These are phyloP conservation scores for Monascus purpureus DNA, from an alignment of 495 filamentous ascomycete species.

Conservation along the genomic window DNA sequence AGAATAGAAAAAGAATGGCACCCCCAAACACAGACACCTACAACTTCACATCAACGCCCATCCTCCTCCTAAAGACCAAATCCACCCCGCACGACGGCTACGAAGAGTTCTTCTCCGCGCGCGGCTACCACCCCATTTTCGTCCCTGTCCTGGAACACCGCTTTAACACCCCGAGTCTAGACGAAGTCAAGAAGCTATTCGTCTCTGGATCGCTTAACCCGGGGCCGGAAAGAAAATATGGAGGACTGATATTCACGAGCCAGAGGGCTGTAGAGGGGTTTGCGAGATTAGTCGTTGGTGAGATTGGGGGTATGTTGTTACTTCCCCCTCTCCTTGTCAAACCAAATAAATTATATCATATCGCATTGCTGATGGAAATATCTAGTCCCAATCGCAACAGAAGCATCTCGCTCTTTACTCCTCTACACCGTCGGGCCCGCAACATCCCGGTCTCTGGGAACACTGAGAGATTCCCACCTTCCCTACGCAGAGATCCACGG, in stretches of 20 bases:
- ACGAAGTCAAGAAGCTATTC: constrained; percentile 28
- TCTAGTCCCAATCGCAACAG: constrained; percentile 7
- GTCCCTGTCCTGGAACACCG: constrained; percentile 75
- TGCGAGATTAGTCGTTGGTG: constrained; percentile 40
- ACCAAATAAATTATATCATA: no score
- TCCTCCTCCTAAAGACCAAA: constrained; percentile 79
- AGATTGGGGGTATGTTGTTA: constrained; percentile 25
- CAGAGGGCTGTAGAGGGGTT: constrained; percentile 90
- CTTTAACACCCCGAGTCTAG: constrained; percentile 35
- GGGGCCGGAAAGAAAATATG: constrained; percentile 36
- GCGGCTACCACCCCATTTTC: constrained; percentile 43
- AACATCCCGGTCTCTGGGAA: constrained; percentile 57
- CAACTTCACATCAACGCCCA: constrained; percentile 7
- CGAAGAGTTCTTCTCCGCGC: constrained; percentile 50
- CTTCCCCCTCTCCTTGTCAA: constrained; percentile 36
- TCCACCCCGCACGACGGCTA: constrained; percentile 70
- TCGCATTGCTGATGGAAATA: background rate
- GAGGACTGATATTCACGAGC: constrained; percentile 83
- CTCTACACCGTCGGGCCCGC: constrained; percentile 90
- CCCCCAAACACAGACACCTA: no score
- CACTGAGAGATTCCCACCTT: constrained; percentile 32
- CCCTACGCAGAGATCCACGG: constrained; percentile 49
- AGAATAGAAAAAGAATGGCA: background rate
- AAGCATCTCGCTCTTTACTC: constrained; percentile 39
- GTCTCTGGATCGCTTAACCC: constrained; percentile 12